Percentiles rank a stretch among this genome's conserved stretches.
Conservation (phyloP, 371 early-diverging fungal species). For the Actinomortierella wolfii region DNA sequence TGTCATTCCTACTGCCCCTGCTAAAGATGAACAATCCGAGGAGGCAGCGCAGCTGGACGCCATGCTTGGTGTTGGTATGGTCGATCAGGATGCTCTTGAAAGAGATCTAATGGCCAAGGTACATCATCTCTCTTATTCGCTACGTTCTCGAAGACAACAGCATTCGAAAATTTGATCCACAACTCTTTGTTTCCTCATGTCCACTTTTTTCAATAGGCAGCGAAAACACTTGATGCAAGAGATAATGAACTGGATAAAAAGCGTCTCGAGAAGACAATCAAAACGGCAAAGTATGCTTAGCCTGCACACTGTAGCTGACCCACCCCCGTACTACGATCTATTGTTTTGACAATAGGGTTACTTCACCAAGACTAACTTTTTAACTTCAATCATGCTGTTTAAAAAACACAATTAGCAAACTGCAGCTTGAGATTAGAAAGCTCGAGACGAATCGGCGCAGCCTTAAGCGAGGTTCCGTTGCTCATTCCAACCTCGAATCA, state of each 20-base stretch:
- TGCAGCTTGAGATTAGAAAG: conserved; percentile 44
- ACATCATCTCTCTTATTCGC: conserved; percentile 7
- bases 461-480: conserved; percentile 29
- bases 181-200: background rate
- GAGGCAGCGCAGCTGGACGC: conserved; percentile 27
- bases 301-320: no score
- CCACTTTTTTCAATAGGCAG: conserved; percentile 53
- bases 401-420: no score
- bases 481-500: conserved; percentile 23
- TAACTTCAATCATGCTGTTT: no score
- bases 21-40: conserved; percentile 11
- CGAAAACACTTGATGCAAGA: conserved; percentile 59
- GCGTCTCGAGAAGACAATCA: conserved; percentile 55
- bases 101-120: conserved; percentile 67
- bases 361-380: no score
- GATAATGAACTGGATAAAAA: conserved; percentile 60
- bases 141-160: conserved; percentile 3
- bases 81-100: conserved; percentile 70
- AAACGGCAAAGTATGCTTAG: conserved; percentile 47
- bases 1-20: background rate
- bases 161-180: no score
- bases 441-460: conserved; percentile 44
- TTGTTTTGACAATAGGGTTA: no score
- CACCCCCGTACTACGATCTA: no score
- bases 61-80: conserved; percentile 57